Evolutionary conservation across 1,284 basidiomycete genomes (phyloP).

Genomic region (Afroboletus lepidellus): DNA sequence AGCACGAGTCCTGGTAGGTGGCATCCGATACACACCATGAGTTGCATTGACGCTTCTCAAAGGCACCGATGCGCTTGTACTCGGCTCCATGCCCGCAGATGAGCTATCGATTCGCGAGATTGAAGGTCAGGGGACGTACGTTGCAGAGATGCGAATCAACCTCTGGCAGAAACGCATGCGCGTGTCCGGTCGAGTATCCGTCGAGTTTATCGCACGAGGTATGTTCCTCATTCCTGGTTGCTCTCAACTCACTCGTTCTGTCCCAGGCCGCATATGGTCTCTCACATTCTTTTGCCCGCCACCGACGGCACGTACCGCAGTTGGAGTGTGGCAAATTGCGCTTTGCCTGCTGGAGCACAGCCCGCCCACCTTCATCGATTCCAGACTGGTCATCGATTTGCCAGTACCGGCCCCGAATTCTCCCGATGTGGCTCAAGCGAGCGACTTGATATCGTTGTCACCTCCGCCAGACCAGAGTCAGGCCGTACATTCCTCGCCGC

Average conservation of each 20-base stretch:
- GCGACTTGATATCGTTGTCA: constrained; percentile 16
- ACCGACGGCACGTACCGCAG: constrained; percentile 7
- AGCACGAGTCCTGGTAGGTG: background rate
- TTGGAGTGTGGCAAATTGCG: constrained; percentile 50
- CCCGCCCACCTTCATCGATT: constrained; percentile 59
- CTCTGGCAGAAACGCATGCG: constrained; percentile 71
- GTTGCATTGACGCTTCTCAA: constrained; percentile 11
- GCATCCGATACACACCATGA: background rate
- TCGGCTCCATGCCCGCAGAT: constrained; percentile 54
- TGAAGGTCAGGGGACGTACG: constrained; percentile 51
- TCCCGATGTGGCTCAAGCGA: background rate
- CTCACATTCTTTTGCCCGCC: constrained; percentile 50
- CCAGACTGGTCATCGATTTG: constrained; percentile 52
- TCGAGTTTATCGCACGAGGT: constrained; percentile 56
- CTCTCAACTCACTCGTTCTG: background rate
- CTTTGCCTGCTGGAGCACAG: constrained; percentile 58
- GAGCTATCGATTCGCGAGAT: constrained; percentile 50
- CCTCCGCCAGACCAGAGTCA: constrained; percentile 7
- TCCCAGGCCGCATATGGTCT: constrained; percentile 60
- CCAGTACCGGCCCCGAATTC: background rate
- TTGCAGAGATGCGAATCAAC: constrained; percentile 50
- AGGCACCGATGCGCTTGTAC: constrained; percentile 56
- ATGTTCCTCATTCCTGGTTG: constrained; percentile 8
- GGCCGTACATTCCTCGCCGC: background rate
- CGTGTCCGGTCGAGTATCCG: constrained; percentile 48